Evolutionary conservation across 805 yeast species (phyloP).

Genomic region (Vanderwaltozyma tropicalis): DNA sequence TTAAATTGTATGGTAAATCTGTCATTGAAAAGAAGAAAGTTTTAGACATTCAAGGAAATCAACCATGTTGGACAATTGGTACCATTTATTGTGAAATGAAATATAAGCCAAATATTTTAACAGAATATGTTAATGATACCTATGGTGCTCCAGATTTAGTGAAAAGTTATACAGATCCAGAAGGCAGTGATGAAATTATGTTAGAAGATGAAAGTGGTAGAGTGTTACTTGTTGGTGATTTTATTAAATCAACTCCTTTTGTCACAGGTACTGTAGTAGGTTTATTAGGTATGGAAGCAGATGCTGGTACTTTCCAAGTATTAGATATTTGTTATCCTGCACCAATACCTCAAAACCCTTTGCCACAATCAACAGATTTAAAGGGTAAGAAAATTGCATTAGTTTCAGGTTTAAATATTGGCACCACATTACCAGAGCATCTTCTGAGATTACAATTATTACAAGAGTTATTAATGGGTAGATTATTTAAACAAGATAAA

Average conservation of each 20-base stretch:
- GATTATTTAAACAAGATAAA: constrained; percentile 31
- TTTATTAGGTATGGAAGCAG: constrained; percentile 73
- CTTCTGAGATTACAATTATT: constrained; percentile 45
- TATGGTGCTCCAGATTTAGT: constrained; percentile 34
- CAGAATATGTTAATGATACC: constrained; percentile 57
- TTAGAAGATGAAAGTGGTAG: constrained; percentile 92
- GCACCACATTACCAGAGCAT: constrained; percentile 33
- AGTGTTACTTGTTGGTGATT: constrained; percentile 54
- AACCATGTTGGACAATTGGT: constrained; percentile 72
- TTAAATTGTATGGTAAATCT: constrained; percentile 27
- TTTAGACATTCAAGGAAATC: constrained; percentile 33
- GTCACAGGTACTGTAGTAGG: constrained; percentile 91
- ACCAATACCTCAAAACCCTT: constrained; percentile 43
- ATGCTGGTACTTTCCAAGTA: constrained; percentile 74
- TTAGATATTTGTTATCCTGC: constrained; percentile 71
- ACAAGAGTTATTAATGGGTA: constrained; percentile 64
- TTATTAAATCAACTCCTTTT: constrained; percentile 44
- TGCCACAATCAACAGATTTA: constrained; percentile 15
- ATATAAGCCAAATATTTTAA: constrained; percentile 73
- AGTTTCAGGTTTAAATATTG: constrained; percentile 64
- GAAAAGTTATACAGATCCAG: constrained; percentile 44
- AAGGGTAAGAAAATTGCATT: constrained; percentile 45
- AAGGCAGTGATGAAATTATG: constrained; percentile 48
- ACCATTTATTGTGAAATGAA: constrained; percentile 77
- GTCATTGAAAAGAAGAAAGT: constrained; percentile 35